Evolutionary conservation across 139 green algal species (phyloP), one percentile per base, ranked within the genome.

Genomic region (Spirogloea muscicola): DNA sequence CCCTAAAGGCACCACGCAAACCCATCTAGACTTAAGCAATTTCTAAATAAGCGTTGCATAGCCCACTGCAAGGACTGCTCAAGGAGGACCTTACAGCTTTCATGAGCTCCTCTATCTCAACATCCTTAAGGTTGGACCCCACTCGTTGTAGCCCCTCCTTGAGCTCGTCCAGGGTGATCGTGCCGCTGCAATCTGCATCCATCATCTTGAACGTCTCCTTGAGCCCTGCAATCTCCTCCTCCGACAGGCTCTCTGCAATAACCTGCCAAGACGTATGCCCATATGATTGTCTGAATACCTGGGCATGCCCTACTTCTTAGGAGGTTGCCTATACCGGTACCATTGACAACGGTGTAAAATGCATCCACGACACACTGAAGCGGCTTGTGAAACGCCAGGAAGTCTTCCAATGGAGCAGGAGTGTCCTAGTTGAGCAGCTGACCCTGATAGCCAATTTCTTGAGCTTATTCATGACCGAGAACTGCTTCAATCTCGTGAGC

Each of bases 391-490:
- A 51, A 10, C 13, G 13, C 10, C 43, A 51, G 13, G 16, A 10
- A 51, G 10, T 16, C 10, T 51, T 51, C 43, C 43, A 51, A 25
- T 25, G 10, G 43, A 51, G 43, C 43, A 51, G 10, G 43, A 10
- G 43, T 51, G 43, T 51, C 10, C 43, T 10, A 10, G 43, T 51
- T 64, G 29, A 2, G 61, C 29, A 29, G n/a, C 37, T 42, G 38
- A 82, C 75, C 68, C 64, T 80, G 67, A 98, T 82, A 0, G 94
- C 95, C 83, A 95, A 85, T 77, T 96, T 96, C 86, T 98, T 97
- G 40, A 99, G 85, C 69, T 92, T 92, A 88, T 97, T 97, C 87
- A 96, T 93, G 60, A 51, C 83, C n/a, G 88, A 86, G 86, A 98
- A 99, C 34, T 89, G 85, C 72, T 89, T 87, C 66, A 98, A 88